Evolutionary conservation across 176 grass and related monocot genomes (phyloP).

Genomic region (Neostapfia colusana): DNA sequence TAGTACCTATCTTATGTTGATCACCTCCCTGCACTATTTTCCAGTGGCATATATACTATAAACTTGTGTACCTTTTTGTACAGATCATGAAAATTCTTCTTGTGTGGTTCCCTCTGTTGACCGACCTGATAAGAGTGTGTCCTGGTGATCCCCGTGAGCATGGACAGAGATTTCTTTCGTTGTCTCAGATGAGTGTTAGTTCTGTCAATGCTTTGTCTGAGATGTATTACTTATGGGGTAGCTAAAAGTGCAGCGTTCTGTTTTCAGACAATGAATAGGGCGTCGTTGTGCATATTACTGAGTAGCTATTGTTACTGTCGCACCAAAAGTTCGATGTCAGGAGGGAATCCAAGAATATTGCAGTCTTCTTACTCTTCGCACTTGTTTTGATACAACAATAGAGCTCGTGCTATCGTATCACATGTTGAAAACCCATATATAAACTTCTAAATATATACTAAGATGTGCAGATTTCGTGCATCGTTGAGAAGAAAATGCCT

Average conservation of each 20-base stretch:
- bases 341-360: too few relatives aligned
- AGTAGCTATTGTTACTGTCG: too few relatives aligned
- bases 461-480: too few relatives aligned
- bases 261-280: not conserved
- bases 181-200: not conserved
- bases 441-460: too few relatives aligned
- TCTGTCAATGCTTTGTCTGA: not conserved
- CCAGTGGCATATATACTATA: not conserved
- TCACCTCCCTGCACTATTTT: not conserved
- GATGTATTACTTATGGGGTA: too few relatives aligned
- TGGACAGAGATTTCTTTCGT: not conserved
- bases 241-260: not conserved
- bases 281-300: too few relatives aligned
- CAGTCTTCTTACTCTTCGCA: too few relatives aligned
- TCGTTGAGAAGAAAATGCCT: too few relatives aligned
- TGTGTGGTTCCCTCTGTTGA: not conserved
- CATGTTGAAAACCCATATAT: too few relatives aligned
- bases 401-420: too few relatives aligned
- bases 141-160: not conserved
- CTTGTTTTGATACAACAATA: too few relatives aligned
- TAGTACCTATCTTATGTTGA: not conserved
- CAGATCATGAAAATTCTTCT: not conserved
- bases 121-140: not conserved
- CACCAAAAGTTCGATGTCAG: too few relatives aligned
- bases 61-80: not conserved